Evolutionary conservation across 441 rosid genomes (phyloP), one percentile per base, ranked within the genome.

Genomic region (Erysimum pusillum): DNA sequence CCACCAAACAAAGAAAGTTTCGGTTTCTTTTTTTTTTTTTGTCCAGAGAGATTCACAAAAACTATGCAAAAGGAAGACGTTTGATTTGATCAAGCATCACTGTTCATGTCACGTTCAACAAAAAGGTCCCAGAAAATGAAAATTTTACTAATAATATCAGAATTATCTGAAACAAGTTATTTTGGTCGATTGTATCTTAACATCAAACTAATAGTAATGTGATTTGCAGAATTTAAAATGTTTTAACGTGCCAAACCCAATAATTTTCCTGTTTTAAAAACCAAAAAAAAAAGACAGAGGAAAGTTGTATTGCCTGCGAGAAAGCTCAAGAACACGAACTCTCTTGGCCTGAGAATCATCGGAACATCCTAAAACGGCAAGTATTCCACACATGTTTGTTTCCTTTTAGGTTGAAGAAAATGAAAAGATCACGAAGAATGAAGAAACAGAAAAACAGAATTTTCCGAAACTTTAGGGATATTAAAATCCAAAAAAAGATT

Each of bases 251-350:
- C 53, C 38, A 63, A 28, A 32, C 34, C 3, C 4, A 11, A n/a
- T 7, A 8, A 36, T n/a, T 35, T 18, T 49, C 8, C 0, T 49
- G 9, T 49, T 49, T 51, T 14, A 20, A 0, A 34, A 18, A 48
- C 17, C 32, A 57, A 15, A 36, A 13, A 22, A 8, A 28, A 2
- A 31, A 44, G 22, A 46, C 12, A 60, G 38, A 66, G 54, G 48
- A 63, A 38, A 68, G 3, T 22, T 52, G 44, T 8, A 34, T 76
- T 85, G 82, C 97, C 98, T 90, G 92, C 98, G 98, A 70, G 98
- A 94, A 72, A 94, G 98, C 87, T 94, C 97, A 67, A 94, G 91
- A 7, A 94, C 95, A 41, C 97, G 97, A 75, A 84, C 94, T 83
- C 98, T 86, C 72, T 89, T 91, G 35, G 97, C 90, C 85, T 87